phyloP scores from a whole-genome alignment of 2,329 filamentous ascomycete genomes.

The Pseudogymnoascus sp. region DNA sequence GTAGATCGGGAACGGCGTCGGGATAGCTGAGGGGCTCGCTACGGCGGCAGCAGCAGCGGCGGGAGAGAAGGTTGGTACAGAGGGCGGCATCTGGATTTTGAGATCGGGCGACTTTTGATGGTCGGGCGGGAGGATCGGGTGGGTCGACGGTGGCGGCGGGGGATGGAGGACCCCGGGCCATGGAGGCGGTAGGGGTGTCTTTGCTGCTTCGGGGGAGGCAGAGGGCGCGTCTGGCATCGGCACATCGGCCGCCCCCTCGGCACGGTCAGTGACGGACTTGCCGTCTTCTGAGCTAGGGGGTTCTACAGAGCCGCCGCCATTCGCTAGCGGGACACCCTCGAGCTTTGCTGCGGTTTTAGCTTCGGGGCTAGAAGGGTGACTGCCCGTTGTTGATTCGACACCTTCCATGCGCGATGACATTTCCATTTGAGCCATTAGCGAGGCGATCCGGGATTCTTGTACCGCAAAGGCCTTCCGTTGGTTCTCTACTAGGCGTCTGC shows the following conservation, averaged over 20 bases:
- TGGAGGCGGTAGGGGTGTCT: slow-evolving; percentile 24
- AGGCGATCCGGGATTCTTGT: slow-evolving; percentile 9
- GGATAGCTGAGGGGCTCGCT: slow-evolving; percentile 16
- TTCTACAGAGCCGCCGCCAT: background rate
- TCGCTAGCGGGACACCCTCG: background rate
- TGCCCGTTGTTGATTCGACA: slow-evolving; percentile 11
- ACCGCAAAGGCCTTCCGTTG: slow-evolving; percentile 18
- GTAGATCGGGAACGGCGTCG: slow-evolving; percentile 24
- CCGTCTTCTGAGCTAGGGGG: background rate
- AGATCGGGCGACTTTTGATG: slow-evolving; percentile 21
- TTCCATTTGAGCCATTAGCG: slow-evolving; percentile 8
- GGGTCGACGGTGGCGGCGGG: background rate
- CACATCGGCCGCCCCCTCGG: slow-evolving; percentile 17
- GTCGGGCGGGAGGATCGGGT: background rate
- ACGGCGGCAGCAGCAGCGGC: slow-evolving; percentile 30
- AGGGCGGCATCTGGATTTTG: slow-evolving; percentile 46
- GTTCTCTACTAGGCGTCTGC: slow-evolving; percentile 25
- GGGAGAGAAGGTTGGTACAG: slow-evolving; percentile 33
- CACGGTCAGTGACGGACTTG: background rate
- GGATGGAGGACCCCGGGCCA: slow-evolving; percentile 18
- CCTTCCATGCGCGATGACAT: slow-evolving; percentile 9
- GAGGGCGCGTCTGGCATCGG: slow-evolving; percentile 22
- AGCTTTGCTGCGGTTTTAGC: slow-evolving; percentile 16
- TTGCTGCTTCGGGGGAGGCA: slow-evolving; percentile 18
- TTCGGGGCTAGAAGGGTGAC: background rate